These are phyloP conservation scores for Debaryomycetaceae sp. DNA, from an alignment of 1,139 yeast species.

Conservation along the genomic window DNA sequence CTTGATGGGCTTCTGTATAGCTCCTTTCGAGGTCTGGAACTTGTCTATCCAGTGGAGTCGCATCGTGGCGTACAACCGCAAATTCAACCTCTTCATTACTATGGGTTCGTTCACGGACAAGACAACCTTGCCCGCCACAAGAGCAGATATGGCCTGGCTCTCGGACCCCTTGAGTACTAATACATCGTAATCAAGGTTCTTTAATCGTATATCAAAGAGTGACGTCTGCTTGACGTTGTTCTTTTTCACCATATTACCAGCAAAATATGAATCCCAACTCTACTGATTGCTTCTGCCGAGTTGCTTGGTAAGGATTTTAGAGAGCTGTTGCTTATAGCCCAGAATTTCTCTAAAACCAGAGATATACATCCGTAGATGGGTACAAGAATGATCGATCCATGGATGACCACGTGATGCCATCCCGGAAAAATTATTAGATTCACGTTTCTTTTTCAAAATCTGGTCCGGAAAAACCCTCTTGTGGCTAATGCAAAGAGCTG, in stretches of 20 bases:
- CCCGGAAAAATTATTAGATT: neutral
- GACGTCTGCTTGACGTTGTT: slow-evolving; percentile 29
- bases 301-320: too few relatives aligned
- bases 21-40: slow-evolving; percentile 38
- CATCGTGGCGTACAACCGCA: slow-evolving; percentile 64
- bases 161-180: slow-evolving; percentile 76
- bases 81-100: slow-evolving; percentile 56
- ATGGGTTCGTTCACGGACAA: slow-evolving; percentile 76
- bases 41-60: slow-evolving; percentile 57
- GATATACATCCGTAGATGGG: too few relatives aligned
- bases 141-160: slow-evolving; percentile 73
- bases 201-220: slow-evolving; percentile 59
- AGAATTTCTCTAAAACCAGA: too few relatives aligned
- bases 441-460: neutral
- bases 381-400: neutral
- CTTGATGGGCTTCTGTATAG: slow-evolving; percentile 45
- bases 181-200: slow-evolving; percentile 74
- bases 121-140: slow-evolving; percentile 74
- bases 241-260: slow-evolving; percentile 18
- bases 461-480: neutral
- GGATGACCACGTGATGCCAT: neutral
- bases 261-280: too few relatives aligned
- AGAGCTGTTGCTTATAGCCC: too few relatives aligned
- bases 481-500: neutral
- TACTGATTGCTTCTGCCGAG: too few relatives aligned